Percentiles rank a stretch among this genome's conserved stretches.
phyloP scores from a whole-genome alignment of 139 green algal species.

The Micromonas commoda region DNA sequence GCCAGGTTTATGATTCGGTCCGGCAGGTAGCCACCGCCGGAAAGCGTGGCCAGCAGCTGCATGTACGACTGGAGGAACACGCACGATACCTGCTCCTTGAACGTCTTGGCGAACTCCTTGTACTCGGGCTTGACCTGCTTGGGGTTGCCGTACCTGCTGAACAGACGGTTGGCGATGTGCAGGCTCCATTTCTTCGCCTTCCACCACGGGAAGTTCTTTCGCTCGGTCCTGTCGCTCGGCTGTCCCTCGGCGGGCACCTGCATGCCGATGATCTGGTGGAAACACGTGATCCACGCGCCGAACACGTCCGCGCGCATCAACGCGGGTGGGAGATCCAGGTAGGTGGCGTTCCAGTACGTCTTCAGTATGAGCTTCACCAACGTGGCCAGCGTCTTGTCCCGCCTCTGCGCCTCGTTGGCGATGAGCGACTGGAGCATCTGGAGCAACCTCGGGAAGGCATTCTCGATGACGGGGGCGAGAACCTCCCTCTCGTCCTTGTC shows the following conservation, averaged over 20 bases:
- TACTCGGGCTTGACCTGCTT: constrained; percentile 46
- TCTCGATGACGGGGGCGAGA: constrained; percentile 47
- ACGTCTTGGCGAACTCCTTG: constrained; percentile 58
- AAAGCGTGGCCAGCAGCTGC: constrained; percentile 53
- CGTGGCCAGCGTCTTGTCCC: constrained; percentile 43
- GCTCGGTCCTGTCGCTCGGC: constrained; percentile 55
- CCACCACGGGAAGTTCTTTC: constrained; percentile 76
- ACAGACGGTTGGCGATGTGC: constrained; percentile 58
- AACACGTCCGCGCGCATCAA: constrained; percentile 65
- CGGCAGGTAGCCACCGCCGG: constrained; percentile 52
- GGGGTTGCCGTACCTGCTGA: constrained; percentile 45
- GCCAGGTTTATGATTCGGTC: constrained; percentile 70
- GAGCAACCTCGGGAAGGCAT: constrained; percentile 72
- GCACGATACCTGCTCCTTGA: constrained; percentile 50
- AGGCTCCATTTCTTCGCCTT: constrained; percentile 95
- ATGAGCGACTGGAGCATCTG: constrained; percentile 25
- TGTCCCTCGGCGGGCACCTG: constrained; percentile 64
- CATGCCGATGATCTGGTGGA: constrained; percentile 59
- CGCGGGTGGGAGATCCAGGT: constrained; percentile 75
- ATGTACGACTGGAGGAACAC: constrained; percentile 72
- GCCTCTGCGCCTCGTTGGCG: not conserved
- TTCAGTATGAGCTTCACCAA: constrained; percentile 76
- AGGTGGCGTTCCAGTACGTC: constrained; percentile 82
- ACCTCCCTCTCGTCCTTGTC: constrained; percentile 60
- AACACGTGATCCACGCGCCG: constrained; percentile 68